These are phyloP conservation scores for Cynanchum wilfordii DNA, from an alignment of 257 asterid species.

Conservation along the genomic window DNA sequence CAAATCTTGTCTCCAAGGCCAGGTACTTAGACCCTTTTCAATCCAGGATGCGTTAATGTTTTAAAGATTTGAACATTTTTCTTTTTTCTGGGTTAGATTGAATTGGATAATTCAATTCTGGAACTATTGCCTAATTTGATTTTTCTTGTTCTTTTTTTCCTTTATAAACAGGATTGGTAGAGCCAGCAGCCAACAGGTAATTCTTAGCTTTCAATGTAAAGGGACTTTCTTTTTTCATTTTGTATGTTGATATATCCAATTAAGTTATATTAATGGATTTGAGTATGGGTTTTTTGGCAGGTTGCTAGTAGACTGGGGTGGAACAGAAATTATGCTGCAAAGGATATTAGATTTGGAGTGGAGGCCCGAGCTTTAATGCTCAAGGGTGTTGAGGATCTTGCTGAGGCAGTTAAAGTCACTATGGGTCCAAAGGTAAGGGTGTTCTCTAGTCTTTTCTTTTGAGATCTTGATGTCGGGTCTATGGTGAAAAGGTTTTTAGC, in stretches of 20 bases:
- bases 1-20: slow-evolving; percentile 77
- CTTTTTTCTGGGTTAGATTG: not conserved
- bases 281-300: slow-evolving; percentile 20
- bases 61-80: not conserved
- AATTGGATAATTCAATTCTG: not conserved
- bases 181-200: slow-evolving; percentile 33
- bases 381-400: slow-evolving; percentile 60
- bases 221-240: no score
- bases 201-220: not conserved
- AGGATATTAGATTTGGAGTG: slow-evolving; percentile 57
- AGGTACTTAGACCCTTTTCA: slow-evolving; percentile 25
- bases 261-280: not conserved
- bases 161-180: slow-evolving; percentile 32
- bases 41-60: not conserved
- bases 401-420: slow-evolving; percentile 59
- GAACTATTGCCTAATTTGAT: not conserved
- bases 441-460: not conserved
- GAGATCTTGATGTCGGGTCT: not conserved
- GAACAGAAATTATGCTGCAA: slow-evolving; percentile 54
- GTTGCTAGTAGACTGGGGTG: slow-evolving; percentile 37
- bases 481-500: not conserved
- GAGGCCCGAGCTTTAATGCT: slow-evolving; percentile 58
- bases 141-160: not conserved
- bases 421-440: slow-evolving; percentile 68
- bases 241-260: not conserved